Conservation (phyloP, 2,329 filamentous ascomycete species). For the Aureobasidium subglaciale region DNA sequence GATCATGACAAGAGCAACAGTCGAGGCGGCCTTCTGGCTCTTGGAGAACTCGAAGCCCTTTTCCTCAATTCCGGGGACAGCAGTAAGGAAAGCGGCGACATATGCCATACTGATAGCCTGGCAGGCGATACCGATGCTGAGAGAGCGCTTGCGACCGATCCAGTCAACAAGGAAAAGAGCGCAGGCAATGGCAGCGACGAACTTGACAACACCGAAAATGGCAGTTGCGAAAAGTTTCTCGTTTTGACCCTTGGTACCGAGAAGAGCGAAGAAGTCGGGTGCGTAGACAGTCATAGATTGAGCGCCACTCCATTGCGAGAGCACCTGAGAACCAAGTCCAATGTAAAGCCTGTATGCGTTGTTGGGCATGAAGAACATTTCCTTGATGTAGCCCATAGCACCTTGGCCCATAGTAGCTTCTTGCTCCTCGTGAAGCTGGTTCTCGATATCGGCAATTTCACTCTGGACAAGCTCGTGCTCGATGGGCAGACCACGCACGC, state of each 20-base stretch:
- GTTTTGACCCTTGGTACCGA: constrained; percentile 60
- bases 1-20: constrained; percentile 51
- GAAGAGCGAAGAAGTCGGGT: constrained; percentile 61
- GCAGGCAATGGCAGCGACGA: constrained; percentile 58
- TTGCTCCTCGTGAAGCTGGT: constrained; percentile 58
- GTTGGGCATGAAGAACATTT: constrained; percentile 58
- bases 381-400: constrained; percentile 56
- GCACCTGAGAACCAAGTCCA: constrained; percentile 57
- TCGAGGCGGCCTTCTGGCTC: constrained; percentile 51
- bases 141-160: constrained; percentile 59
- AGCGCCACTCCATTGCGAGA: constrained; percentile 67
- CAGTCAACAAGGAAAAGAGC: constrained; percentile 72
- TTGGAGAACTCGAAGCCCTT: constrained; percentile 41
- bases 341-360: constrained; percentile 68
- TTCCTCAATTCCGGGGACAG: constrained; percentile 48
- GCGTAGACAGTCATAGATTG: constrained; percentile 67
- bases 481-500: constrained; percentile 51
- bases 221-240: constrained; percentile 65
- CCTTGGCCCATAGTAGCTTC: constrained; percentile 60
- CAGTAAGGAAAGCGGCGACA: constrained; percentile 42
- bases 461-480: constrained; percentile 47
- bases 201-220: constrained; percentile 68
- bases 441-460: constrained; percentile 58
- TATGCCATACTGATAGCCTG: constrained; percentile 45
- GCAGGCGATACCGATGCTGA: constrained; percentile 41